Base-by-base conservation (phyloP, 1,139 yeast genomes). In the Yamadazyma blattariae region DNA sequence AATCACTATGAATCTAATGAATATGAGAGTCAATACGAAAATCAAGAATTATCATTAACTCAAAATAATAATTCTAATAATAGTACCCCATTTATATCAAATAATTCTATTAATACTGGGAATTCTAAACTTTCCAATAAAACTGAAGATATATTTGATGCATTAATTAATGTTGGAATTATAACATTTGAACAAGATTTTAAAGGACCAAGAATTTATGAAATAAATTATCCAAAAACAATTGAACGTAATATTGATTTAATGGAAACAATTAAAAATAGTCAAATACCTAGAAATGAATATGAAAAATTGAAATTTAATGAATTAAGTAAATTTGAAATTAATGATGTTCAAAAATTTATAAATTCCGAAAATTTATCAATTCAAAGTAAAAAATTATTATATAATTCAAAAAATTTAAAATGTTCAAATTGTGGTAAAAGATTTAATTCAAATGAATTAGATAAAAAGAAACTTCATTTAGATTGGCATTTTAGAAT, bases 401-500 rank as follows among this genome's bases (percentile, higher is more conserved):
- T 88, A 16, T 82, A 82, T 51, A 76, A 71, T 3, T 62, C 71
- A 16, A 77, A 83, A 51, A 80, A 95, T 5, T 76, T 85, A 41
- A 92, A 88, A 57, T 94, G 98, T 64, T 77, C 86, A 13, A 79
- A 83, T 14, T 94, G 98, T 62, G 95, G 97, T 22, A 87, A 86
- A 54, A 67, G 99, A 43, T 94, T 90, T 55, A 70, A 78, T 7
- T 74, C 75, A 34, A 77, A 82, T 29, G 66, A 63, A 2, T 75
- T 71, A 35, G 63, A 59, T 16, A 59, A 56, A 30, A 71, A 74
- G 39, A 71, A 83, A 41, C 50, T 67, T 29, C 98, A 92, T 59
- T 65, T 88, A 48, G 98, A 92, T 60, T 92, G 97, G 97, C 98
- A 92, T 65, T 89, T 89, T 66, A 77, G 97, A 52, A 85, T 88